Base-by-base conservation (phyloP, 306 rosid species). In the Rosa persica region DNA sequence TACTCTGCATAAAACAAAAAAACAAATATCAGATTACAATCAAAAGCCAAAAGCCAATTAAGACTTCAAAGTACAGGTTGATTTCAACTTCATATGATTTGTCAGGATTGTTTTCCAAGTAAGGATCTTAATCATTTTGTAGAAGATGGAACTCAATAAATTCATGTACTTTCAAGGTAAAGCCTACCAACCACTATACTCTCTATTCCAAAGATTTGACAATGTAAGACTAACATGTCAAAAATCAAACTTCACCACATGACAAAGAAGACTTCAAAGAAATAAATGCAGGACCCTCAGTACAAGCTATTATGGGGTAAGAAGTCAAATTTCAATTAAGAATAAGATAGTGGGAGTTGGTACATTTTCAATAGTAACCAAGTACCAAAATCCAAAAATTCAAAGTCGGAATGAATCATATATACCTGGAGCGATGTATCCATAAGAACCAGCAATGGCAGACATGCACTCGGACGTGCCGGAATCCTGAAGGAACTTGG, bases 391-490 rank as follows among this genome's bases (percentile, higher is more conserved):
- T 77, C 34, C 34, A 30, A 30, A 30, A 30, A 30, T 27, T 43
- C 47, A 39, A 67, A 82, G 70, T 39, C 36, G 73, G 78, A 85
- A 69, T 13, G 69, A 74, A 11, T 46, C 12, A 34, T 62, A 67
- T 4, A 25, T 89, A 94, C 98, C 98, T 81, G 98, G 98, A 52
- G 98, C 98, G 62, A 92, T 94, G 86, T 94, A 94, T 82, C 98
- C 98, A 61, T 94, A 94, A 57, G 98, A 94, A 70, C 98, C 98
- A 52, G 98, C 98, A 85, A 94, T 94, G 36, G 97, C 98, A 25
- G 98, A 94, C 98, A 94, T 94, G 89, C 97, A 94, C 74, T 94
- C 98, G 5, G 98, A 94, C 38, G 98, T 92, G 54, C 98, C 98
- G 1, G 98, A 94, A 79, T 94, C 98, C 85, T 94, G 98, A 60